phyloP scores from a whole-genome alignment of 331 rosid species.

The Pyracantha coccinea region DNA sequence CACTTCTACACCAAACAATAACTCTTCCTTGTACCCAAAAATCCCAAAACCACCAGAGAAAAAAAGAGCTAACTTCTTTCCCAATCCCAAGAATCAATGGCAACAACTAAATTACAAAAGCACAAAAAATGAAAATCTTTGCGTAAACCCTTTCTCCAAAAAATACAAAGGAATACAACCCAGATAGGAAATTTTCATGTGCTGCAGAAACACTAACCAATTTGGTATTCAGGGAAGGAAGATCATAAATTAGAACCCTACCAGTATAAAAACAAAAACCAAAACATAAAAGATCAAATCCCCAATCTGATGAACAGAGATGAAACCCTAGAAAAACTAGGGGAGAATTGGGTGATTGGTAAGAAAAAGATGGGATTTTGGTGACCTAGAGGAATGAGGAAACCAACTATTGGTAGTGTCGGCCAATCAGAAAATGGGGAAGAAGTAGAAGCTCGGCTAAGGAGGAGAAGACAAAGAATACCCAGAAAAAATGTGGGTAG shows the following conservation, averaged over 20 bases:
- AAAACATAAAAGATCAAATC: slow-evolving; percentile 6
- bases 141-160: slow-evolving; percentile 1
- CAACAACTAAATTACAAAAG: not conserved
- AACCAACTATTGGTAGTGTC: slow-evolving; percentile 36
- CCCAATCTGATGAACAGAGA: slow-evolving; percentile 15
- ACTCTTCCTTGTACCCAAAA: not conserved
- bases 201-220: not conserved
- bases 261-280: slow-evolving; percentile 18
- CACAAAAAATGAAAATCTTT: not conserved
- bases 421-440: slow-evolving; percentile 41
- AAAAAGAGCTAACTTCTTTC: not conserved
- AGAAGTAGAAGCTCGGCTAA: slow-evolving; percentile 6
- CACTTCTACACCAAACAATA: slow-evolving; percentile 3
- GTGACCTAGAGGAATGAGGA: slow-evolving; percentile 37
- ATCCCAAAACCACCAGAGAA: slow-evolving; percentile 1
- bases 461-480: not conserved
- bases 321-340: slow-evolving; percentile 36
- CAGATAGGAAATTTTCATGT: slow-evolving; percentile 8
- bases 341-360: not conserved
- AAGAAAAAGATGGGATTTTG: slow-evolving; percentile 17
- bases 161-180: slow-evolving; percentile 4
- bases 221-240: not conserved
- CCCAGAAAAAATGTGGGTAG: slow-evolving; percentile 23
- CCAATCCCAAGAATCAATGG: slow-evolving; percentile 1
- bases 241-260: not conserved